Conservation (phyloP, 129 eudicot genomes). For the Helianthus tuberosus region DNA sequence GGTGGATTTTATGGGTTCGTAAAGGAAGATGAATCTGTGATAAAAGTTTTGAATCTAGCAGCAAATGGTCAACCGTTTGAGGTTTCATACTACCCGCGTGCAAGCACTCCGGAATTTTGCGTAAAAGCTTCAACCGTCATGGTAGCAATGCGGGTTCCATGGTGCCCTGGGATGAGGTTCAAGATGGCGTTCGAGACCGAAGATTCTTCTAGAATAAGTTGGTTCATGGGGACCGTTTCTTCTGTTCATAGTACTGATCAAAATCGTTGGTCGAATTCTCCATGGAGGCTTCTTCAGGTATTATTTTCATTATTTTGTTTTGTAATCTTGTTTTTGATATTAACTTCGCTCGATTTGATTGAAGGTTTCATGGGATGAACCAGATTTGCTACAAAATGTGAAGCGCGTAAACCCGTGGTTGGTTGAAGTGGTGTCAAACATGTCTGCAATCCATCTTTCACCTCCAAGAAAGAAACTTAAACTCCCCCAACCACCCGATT, state of each 20-base stretch:
- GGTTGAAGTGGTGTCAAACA: slow-evolving; percentile 76
- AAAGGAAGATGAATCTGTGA: slow-evolving; percentile 50
- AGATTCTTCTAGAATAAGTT: slow-evolving; percentile 87
- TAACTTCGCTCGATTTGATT: background rate
- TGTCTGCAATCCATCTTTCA: slow-evolving; percentile 68
- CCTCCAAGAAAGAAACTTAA: slow-evolving; percentile 81
- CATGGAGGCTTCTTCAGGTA: slow-evolving; percentile 96
- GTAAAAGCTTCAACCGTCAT: slow-evolving; percentile 69
- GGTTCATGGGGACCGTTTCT: slow-evolving; percentile 94
- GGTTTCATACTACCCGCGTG: slow-evolving; percentile 78
- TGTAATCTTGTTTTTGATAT: background rate
- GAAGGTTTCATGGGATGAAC: slow-evolving; percentile 97
- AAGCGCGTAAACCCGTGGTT: slow-evolving; percentile 94
- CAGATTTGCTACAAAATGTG: slow-evolving; percentile 54
- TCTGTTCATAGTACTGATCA: slow-evolving; percentile 74
- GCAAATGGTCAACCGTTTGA: slow-evolving; percentile 70
- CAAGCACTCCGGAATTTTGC: slow-evolving; percentile 85
- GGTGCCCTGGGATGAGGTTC: slow-evolving; percentile 90
- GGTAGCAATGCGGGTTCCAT: slow-evolving; percentile 67
- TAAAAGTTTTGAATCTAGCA: slow-evolving; percentile 63
- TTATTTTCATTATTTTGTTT: background rate
- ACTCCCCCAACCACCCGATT: slow-evolving; percentile 63
- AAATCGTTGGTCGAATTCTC: slow-evolving; percentile 83
- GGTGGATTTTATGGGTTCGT: slow-evolving; percentile 44
- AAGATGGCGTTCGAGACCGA: slow-evolving; percentile 97